Base-by-base conservation (phyloP, 768 basidiomycete genomes). In the Mrakia frigida region DNA sequence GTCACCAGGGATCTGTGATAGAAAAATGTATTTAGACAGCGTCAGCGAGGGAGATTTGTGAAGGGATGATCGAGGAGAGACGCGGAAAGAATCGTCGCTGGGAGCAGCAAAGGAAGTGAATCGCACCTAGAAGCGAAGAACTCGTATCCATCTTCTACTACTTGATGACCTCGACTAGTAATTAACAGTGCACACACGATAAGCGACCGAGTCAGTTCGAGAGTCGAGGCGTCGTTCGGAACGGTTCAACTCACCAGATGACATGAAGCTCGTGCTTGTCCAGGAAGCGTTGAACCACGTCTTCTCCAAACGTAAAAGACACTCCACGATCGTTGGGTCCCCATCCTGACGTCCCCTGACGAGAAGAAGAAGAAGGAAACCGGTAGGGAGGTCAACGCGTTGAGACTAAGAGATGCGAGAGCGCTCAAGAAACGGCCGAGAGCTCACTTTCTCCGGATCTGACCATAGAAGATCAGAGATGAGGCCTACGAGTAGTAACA, bases 101-200 rank as follows among this genome's bases (percentile, higher is more conserved):
- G n/a, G 16, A 50, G 9, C 16, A 50, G 46, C 46, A 50, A 50
- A 50, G 46, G 21, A 21, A 21, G 46, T 50, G 18, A n/a, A n/a
- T n/a, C 2, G 16, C 46, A 50, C 46, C 46, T 9, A 2, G 9
- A 14, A 65, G 95, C 95, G 81, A 98, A 98, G 85, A 98, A 98
- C 83, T 98, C 96, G 84, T 98, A 98, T 56, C 96, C 96, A 80
- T 98, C 96, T 83, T 98, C 96, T 70, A 98, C 96, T 83, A 98
- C 96, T 92, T 95, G 81, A 10, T 69, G 65, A 5, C 53, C 72
- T 0, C 72, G 72, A 18, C 72, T 73, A 43, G 14, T 25, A 6
- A 21, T 6, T 4, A 28, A 6, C 16, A 50, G 16, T 4, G 4
- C 14, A 6, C 16, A 2, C 14, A 6, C 16, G 6, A 18, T 3